These are phyloP conservation scores for Isabelozyma rhagii DNA, from an alignment of 805 yeast genomes.

Conservation along the genomic window DNA sequence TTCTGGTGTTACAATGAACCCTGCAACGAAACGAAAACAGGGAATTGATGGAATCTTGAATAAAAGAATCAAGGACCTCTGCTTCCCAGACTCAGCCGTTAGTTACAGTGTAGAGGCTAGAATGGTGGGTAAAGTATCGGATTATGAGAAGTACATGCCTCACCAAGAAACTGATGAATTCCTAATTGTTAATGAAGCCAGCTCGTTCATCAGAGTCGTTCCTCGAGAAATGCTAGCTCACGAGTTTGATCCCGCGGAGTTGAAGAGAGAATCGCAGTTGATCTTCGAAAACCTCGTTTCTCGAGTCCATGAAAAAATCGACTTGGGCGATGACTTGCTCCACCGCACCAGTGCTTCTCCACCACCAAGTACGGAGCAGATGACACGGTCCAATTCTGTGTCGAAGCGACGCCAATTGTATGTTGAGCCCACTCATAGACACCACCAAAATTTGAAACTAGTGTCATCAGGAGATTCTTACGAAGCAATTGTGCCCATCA, in stretches of 20 bases:
- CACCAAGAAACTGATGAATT: conserved; percentile 15
- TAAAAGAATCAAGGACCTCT: conserved; percentile 18
- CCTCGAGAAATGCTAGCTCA: conserved; percentile 9
- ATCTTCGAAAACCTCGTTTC: conserved; percentile 13
- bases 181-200: conserved; percentile 19
- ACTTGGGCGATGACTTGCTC: conserved; percentile 10
- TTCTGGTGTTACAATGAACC: neutral
- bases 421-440: neutral
- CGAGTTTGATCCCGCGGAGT: conserved; percentile 2
- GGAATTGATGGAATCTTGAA: conserved; percentile 3
- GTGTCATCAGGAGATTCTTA: conserved; percentile 2
- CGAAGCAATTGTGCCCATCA: conserved; percentile 14
- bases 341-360: neutral
- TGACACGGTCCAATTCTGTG: conserved; percentile 8
- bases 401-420: conserved; percentile 15
- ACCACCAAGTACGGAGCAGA: neutral
- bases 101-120: conserved; percentile 26
- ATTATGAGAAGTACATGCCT: conserved; percentile 10
- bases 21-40: neutral
- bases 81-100: conserved; percentile 24
- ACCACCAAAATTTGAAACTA: neutral
- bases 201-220: conserved; percentile 18
- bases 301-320: conserved; percentile 11
- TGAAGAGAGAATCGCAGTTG: conserved; percentile 9
- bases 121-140: conserved; percentile 20